These are phyloP conservation scores for Stephanodiscus triporus DNA, from an alignment of 108 stramenopile genomes.

Conservation along the genomic window DNA sequence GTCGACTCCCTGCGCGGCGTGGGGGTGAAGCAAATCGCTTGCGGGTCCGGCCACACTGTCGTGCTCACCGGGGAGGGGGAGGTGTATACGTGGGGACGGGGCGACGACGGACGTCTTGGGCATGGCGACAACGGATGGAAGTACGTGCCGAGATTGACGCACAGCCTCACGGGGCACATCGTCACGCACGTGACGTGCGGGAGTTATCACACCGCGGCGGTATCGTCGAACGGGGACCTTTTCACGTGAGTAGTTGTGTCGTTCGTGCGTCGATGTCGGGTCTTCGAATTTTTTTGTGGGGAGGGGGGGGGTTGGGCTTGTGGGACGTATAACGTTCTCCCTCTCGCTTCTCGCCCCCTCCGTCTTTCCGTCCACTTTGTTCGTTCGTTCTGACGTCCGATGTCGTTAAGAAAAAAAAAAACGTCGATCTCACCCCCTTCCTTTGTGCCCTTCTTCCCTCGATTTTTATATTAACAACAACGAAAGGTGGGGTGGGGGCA, in stretches of 20 bases:
- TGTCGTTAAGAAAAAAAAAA: not conserved
- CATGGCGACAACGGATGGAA: slow-evolving; percentile 97
- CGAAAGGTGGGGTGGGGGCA: slow-evolving; percentile 92
- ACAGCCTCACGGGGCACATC: slow-evolving; percentile 78
- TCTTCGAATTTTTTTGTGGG: not conserved
- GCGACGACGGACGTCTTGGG: slow-evolving; percentile 91
- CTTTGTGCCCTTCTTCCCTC: no score
- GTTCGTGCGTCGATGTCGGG: no score
- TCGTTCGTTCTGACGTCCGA: no score
- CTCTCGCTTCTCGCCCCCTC: not conserved
- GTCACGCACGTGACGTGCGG: slow-evolving; percentile 92
- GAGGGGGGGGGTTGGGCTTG: not conserved
- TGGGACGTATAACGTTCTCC: not conserved
- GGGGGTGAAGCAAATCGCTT: slow-evolving; percentile 91
- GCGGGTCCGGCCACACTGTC: slow-evolving; percentile 94
- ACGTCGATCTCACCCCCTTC: not conserved
- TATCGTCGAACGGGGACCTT: slow-evolving; percentile 88
- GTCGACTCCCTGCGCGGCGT: slow-evolving; percentile 91
- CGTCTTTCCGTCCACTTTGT: no score
- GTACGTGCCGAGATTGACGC: slow-evolving; percentile 89
- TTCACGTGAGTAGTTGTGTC: slow-evolving; percentile 63
- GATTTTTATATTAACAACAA: no score
- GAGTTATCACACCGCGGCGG: slow-evolving; percentile 94
- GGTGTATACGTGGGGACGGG: slow-evolving; percentile 90
- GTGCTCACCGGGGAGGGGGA: slow-evolving; percentile 92